Conservation (phyloP, 1,139 yeast genomes). For the Pichia sp. region DNA sequence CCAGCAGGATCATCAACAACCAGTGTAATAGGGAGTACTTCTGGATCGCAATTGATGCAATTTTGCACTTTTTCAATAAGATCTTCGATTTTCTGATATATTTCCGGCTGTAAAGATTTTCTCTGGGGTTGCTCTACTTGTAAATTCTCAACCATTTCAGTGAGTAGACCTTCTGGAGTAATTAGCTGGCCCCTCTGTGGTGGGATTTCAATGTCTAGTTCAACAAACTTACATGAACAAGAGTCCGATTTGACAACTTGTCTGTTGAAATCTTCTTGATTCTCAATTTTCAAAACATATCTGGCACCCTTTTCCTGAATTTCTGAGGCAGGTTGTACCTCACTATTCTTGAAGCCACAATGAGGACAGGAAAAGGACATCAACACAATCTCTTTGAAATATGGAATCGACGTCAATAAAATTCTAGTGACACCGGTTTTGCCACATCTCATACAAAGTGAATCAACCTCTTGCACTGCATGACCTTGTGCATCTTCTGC, state of each 20-base stretch:
- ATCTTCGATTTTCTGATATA: conserved; percentile 67
- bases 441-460: conserved; percentile 94
- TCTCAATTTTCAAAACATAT: conserved; percentile 67
- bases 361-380: conserved; percentile 97
- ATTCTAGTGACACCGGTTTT: conserved; percentile 78
- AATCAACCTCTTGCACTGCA: conserved; percentile 92
- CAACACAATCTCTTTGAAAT: conserved; percentile 81
- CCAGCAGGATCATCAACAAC: conserved; percentile 93
- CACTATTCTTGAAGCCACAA: conserved; percentile 87
- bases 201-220: conserved; percentile 91
- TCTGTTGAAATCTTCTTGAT: conserved; percentile 72
- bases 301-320: conserved; percentile 84
- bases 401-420: conserved; percentile 85
- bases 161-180: conserved; percentile 81
- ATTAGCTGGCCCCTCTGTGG: conserved; percentile 92
- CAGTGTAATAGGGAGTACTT: conserved; percentile 72
- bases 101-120: conserved; percentile 64
- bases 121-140: conserved; percentile 77
- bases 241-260: conserved; percentile 91
- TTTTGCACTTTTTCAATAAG: conserved; percentile 59
- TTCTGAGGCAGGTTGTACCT: conserved; percentile 89
- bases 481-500: conserved; percentile 87
- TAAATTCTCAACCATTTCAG: conserved; percentile 82
- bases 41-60: conserved; percentile 59
- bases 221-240: conserved; percentile 75